A percentile compares a stretch with the other conserved stretches of the same genome.
Evolutionary conservation across 805 yeast genomes (phyloP).

Genomic region (Pichia rugopelliculosa): DNA sequence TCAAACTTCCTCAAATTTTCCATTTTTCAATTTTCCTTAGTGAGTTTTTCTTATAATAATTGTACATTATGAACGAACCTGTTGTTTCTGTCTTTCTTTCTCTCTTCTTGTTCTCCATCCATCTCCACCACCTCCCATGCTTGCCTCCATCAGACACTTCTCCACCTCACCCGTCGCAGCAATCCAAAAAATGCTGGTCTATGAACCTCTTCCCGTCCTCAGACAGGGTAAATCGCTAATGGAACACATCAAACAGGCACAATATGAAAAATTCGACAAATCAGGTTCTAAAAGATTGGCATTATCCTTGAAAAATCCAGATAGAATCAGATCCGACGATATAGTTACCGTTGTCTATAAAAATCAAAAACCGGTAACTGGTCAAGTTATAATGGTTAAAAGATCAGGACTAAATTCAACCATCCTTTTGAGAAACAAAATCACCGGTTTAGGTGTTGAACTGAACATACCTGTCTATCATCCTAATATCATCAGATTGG

Average conservation of each 20-base stretch:
- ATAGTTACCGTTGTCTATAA: slow-evolving; percentile 66
- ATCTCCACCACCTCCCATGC: background rate
- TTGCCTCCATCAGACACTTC: slow-evolving; percentile 5
- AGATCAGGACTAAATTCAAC: slow-evolving; percentile 67
- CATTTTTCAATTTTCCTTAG: background rate
- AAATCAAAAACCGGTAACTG: slow-evolving; percentile 61
- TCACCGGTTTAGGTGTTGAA: slow-evolving; percentile 81
- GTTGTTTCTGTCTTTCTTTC: too few species aligned
- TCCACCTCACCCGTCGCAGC: background rate
- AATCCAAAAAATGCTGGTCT: slow-evolving; percentile 29
- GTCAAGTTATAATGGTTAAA: slow-evolving; percentile 72
- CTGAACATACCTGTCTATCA: slow-evolving; percentile 71
- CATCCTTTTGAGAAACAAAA: slow-evolving; percentile 73
- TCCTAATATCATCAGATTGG: slow-evolving; percentile 71
- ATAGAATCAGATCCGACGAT: slow-evolving; percentile 71
- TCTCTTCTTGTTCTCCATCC: background rate
- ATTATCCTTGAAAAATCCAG: slow-evolving; percentile 38
- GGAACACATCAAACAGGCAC: slow-evolving; percentile 41
- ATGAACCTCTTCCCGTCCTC: slow-evolving; percentile 42
- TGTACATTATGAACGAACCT: too few species aligned
- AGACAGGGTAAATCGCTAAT: slow-evolving; percentile 41
- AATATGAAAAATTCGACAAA: slow-evolving; percentile 59
- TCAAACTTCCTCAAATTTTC: too few species aligned
- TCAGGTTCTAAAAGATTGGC: slow-evolving; percentile 57
- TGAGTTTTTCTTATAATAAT: too few species aligned